These are phyloP conservation scores for Calonectria henricotiae DNA, from an alignment of 2,329 filamentous ascomycete genomes.

Conservation along the genomic window DNA sequence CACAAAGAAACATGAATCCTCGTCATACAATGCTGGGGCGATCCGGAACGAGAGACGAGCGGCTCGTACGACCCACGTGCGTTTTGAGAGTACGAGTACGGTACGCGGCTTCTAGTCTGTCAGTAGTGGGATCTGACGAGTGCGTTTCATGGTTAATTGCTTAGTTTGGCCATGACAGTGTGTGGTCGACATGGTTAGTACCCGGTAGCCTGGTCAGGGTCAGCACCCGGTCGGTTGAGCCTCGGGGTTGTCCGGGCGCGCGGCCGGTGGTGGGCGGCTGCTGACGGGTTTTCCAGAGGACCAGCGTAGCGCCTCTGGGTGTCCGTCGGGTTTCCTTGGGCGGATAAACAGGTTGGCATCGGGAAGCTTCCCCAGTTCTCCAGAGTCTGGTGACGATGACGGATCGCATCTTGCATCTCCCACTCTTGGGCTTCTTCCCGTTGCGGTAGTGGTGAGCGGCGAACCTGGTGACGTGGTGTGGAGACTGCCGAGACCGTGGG, in stretches of 20 bases:
- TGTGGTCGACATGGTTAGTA: conserved; percentile 26
- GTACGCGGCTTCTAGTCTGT: conserved; percentile 5
- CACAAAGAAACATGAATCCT: conserved; percentile 2
- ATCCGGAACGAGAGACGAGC: conserved; percentile 34
- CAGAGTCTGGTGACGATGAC: conserved; percentile 14
- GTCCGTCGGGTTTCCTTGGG: background rate
- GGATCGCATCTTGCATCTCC: conserved; percentile 6
- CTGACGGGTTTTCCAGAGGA: background rate
- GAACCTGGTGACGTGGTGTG: conserved; percentile 32
- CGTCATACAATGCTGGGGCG: conserved; percentile 29
- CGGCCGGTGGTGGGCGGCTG: conserved; percentile 20
- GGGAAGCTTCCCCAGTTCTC: background rate
- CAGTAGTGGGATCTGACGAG: conserved; percentile 18
- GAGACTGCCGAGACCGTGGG: conserved; percentile 34
- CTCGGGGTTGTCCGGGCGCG: conserved; percentile 35
- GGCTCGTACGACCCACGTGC: conserved; percentile 44
- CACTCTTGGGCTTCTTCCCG: conserved; percentile 23
- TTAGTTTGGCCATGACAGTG: conserved; percentile 24
- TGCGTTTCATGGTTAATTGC: conserved; percentile 25
- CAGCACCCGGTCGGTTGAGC: conserved; percentile 9
- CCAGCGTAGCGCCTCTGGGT: background rate
- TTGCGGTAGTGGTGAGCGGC: conserved; percentile 22
- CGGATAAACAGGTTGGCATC: background rate
- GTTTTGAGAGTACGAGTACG: conserved; percentile 23
- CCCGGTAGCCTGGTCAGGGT: conserved; percentile 32